These are phyloP conservation scores for Lasiosphaeriaceae sp. DNA, from an alignment of 495 filamentous ascomycete genomes.

Conservation along the genomic window DNA sequence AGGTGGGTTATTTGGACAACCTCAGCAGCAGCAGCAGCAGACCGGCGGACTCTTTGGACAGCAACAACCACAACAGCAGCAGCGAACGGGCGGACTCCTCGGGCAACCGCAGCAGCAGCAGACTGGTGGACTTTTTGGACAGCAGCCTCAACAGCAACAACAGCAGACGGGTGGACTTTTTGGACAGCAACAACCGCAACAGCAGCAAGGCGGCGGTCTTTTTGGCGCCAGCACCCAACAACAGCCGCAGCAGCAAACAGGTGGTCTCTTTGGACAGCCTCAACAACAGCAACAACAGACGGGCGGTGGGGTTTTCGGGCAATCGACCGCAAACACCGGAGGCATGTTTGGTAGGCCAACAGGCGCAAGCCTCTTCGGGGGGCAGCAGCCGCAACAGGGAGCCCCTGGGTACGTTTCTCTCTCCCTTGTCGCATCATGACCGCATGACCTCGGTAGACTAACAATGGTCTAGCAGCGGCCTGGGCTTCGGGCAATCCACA, in stretches of 20 bases:
- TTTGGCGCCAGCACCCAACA: slow-evolving; percentile 20
- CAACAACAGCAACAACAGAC: slow-evolving; percentile 16
- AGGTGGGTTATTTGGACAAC: slow-evolving; percentile 34
- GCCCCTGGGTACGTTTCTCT: slow-evolving; percentile 50
- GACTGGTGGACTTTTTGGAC: slow-evolving; percentile 5
- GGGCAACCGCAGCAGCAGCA: too few species aligned
- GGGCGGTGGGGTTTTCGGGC: slow-evolving; percentile 30
- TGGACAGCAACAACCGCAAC: slow-evolving; percentile 20
- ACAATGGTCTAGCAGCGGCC: slow-evolving; percentile 2
- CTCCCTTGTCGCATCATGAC: too few species aligned
- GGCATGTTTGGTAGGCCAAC: slow-evolving; percentile 38
- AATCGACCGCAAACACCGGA: slow-evolving; percentile 28
- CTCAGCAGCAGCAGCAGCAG: slow-evolving; percentile 21
- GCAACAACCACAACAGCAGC: slow-evolving; percentile 24
- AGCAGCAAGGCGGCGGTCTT: slow-evolving; percentile 27
- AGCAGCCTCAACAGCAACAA: not conserved
- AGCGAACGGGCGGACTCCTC: slow-evolving; percentile 13
- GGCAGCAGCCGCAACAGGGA: slow-evolving; percentile 10
- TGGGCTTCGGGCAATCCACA: slow-evolving; percentile 29
- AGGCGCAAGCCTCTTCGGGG: not conserved
- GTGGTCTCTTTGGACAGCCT: slow-evolving; percentile 30
- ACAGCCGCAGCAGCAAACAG: slow-evolving; percentile 27
- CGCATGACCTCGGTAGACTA: slow-evolving; percentile 4
- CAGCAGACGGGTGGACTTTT: slow-evolving; percentile 4
- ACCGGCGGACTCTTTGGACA: slow-evolving; percentile 19